phyloP scores from a whole-genome alignment of 352 stramenopile genomes.

The Pythium myriotylum region DNA sequence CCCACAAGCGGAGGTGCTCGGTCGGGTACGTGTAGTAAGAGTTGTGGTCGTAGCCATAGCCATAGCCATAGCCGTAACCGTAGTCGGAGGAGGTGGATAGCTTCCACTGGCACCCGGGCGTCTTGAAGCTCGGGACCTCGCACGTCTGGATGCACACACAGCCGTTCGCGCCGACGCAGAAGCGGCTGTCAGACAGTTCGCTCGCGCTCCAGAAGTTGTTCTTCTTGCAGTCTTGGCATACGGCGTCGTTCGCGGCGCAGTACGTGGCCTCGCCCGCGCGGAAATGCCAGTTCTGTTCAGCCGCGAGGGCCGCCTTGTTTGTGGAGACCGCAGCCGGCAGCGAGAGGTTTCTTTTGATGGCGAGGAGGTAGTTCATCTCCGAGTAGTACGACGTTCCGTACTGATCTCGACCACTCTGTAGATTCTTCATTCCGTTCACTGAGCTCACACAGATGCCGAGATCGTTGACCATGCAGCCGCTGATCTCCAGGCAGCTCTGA shows the following conservation, averaged over 20 bases:
- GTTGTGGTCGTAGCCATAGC: slow-evolving; percentile 7
- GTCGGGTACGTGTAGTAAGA: neutral
- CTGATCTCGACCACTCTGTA: slow-evolving; percentile 3
- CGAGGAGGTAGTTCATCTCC: slow-evolving; percentile 30
- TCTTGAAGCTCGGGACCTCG: slow-evolving; percentile 19
- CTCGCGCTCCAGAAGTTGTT: slow-evolving; percentile 19
- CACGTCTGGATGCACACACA: slow-evolving; percentile 31
- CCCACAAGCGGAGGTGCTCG: slow-evolving; percentile 6
- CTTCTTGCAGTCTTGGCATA: slow-evolving; percentile 24
- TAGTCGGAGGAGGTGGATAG: slow-evolving; percentile 7
- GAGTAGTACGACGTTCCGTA: slow-evolving; percentile 22
- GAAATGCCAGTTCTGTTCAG: slow-evolving; percentile 31
- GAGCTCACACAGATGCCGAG: slow-evolving; percentile 24
- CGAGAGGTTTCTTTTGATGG: slow-evolving; percentile 6
- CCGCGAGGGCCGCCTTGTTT: slow-evolving; percentile 9
- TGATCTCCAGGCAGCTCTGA: slow-evolving; percentile 26
- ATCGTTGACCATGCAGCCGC: slow-evolving; percentile 26
- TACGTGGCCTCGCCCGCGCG: slow-evolving; percentile 26
- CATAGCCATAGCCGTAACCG: neutral
- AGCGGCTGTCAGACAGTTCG: slow-evolving; percentile 17
- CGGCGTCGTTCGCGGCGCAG: slow-evolving; percentile 18
- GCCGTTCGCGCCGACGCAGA: slow-evolving; percentile 12
- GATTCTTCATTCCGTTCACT: slow-evolving; percentile 10
- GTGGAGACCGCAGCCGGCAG: slow-evolving; percentile 3
- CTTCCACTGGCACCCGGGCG: slow-evolving; percentile 20